phyloP scores from a whole-genome alignment of 371 early-diverging fungal genomes.

The Dichotomocladium elegans region DNA sequence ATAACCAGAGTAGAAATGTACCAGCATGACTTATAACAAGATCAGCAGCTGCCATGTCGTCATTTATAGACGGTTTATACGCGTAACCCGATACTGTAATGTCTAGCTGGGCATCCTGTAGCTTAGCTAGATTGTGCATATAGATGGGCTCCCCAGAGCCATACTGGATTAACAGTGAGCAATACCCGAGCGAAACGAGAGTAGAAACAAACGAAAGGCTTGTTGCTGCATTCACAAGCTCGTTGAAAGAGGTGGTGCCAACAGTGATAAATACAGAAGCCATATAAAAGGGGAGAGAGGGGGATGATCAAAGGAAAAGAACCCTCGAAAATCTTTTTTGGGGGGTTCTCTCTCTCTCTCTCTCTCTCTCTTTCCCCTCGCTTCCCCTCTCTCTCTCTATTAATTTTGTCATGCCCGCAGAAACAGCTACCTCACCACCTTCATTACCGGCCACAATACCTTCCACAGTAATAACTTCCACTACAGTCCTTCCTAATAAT shows the following conservation, averaged over 20 bases:
- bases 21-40: slow-evolving; percentile 78
- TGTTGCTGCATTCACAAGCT: slow-evolving; percentile 52
- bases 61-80: slow-evolving; percentile 54
- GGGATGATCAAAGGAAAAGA: too few species aligned
- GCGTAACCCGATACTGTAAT: slow-evolving; percentile 49
- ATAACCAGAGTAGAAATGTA: too few species aligned
- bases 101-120: slow-evolving; percentile 2
- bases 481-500: too few species aligned
- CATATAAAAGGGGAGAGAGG: too few species aligned
- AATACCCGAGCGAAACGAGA: slow-evolving; percentile 45
- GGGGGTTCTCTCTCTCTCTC: too few species aligned
- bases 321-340: too few species aligned
- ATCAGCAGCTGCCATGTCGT: slow-evolving; percentile 57
- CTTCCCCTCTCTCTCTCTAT: too few species aligned
- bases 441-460: too few species aligned
- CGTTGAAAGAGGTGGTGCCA: slow-evolving; percentile 87
- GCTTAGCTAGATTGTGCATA: slow-evolving; percentile 6
- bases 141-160: slow-evolving; percentile 52
- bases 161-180: slow-evolving; percentile 67
- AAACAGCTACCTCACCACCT: too few species aligned
- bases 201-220: slow-evolving; percentile 42
- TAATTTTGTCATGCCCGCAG: too few species aligned
- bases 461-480: too few species aligned
- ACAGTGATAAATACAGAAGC: slow-evolving; percentile 76
- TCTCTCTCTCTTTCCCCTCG: too few species aligned